phyloP scores from a whole-genome alignment of 2,329 filamentous ascomycete species.

The Epichloe amarillans region DNA sequence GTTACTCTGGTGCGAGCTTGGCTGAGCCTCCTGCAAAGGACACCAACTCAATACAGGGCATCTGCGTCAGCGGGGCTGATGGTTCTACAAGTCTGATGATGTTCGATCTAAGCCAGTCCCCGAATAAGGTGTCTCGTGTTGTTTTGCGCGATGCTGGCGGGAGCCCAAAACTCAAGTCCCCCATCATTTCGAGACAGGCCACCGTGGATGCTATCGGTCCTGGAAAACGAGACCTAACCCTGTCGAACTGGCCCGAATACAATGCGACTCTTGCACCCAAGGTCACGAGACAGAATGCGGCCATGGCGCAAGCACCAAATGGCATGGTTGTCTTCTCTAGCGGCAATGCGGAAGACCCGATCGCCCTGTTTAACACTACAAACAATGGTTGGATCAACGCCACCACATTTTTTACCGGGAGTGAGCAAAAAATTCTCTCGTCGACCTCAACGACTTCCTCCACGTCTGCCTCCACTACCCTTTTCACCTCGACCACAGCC shows the following conservation, averaged over 20 bases:
- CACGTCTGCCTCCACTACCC: constrained; percentile 13
- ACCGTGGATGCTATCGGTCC: constrained; percentile 13
- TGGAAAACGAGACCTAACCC: constrained; percentile 32
- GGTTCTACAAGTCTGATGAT: constrained; percentile 65
- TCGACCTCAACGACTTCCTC: constrained; percentile 17
- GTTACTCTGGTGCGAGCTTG: constrained; percentile 51
- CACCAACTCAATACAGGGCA: constrained; percentile 41
- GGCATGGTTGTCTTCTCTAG: constrained; percentile 69
- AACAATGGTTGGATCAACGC: constrained; percentile 70
- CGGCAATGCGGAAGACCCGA: constrained; percentile 50
- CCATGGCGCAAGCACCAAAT: constrained; percentile 52
- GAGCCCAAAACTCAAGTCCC: constrained; percentile 32
- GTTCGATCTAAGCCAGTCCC: constrained; percentile 61
- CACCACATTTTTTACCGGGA: constrained; percentile 43
- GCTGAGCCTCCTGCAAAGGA: constrained; percentile 45
- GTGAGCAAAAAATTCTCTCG: constrained; percentile 27
- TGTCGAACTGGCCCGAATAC: constrained; percentile 62
- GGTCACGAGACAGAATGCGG: constrained; percentile 51
- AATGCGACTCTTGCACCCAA: constrained; percentile 59
- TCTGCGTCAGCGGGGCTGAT: constrained; percentile 58
- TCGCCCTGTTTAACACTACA: constrained; percentile 66
- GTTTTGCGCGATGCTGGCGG: constrained; percentile 52
- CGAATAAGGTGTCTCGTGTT: constrained; percentile 61
- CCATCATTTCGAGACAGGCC: constrained; percentile 22
- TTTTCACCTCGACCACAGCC: constrained; percentile 6